phyloP scores from a whole-genome alignment of 2,329 filamentous ascomycete species.

The Dothidotthia symphoricarpi region DNA sequence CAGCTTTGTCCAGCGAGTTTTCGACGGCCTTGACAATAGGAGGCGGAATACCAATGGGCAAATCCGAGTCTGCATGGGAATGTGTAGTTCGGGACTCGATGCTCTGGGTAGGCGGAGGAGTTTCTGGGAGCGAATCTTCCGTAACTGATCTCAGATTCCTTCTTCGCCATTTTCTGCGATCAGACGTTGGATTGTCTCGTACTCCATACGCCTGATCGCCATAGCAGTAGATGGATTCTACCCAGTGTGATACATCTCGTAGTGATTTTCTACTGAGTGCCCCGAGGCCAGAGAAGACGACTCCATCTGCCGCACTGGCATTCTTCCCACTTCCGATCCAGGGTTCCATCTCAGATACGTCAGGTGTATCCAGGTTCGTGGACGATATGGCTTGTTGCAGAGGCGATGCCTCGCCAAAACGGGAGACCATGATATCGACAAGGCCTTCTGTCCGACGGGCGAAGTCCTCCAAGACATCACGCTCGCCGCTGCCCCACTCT shows the following conservation, averaged over 20 bases:
- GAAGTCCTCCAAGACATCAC: conserved; percentile 90
- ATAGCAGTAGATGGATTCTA: conserved; percentile 82
- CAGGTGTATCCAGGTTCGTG: conserved; percentile 23
- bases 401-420: conserved; percentile 65
- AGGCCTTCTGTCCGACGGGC: conserved; percentile 76
- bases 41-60: conserved; percentile 46
- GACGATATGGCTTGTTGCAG: conserved; percentile 26
- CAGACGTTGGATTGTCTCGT: conserved; percentile 70
- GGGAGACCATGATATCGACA: conserved; percentile 81
- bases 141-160: conserved; percentile 27
- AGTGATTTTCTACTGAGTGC: conserved; percentile 69
- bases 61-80: conserved; percentile 5
- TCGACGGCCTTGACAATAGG: conserved; percentile 49
- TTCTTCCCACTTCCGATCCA: conserved; percentile 76
- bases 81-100: conserved; percentile 3
- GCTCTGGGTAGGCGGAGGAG: conserved; percentile 4
- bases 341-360: conserved; percentile 34
- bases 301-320: conserved; percentile 72
- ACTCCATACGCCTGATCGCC: conserved; percentile 84
- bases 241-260: conserved; percentile 75
- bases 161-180: conserved; percentile 53
- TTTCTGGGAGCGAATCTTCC: conserved; percentile 3
- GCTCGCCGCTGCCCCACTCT: conserved; percentile 87
- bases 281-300: conserved; percentile 80
- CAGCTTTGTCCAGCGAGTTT: conserved; percentile 45